These are phyloP conservation scores for Aspergillus amoenus DNA, from an alignment of 2,329 filamentous ascomycete species.

Conservation along the genomic window DNA sequence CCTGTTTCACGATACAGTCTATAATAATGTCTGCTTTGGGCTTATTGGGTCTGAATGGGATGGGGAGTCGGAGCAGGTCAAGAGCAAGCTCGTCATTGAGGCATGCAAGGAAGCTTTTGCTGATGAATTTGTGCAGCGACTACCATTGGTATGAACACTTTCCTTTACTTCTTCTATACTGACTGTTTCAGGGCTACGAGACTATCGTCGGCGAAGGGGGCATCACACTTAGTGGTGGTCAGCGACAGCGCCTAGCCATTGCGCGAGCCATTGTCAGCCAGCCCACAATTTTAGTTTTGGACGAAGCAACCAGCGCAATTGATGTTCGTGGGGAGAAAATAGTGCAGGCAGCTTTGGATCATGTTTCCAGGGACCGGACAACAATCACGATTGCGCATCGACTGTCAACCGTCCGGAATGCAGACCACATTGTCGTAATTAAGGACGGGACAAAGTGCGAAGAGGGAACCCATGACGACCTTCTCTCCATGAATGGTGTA, in stretches of 20 bases:
- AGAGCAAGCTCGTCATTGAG: constrained; percentile 65
- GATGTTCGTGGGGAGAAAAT: constrained; percentile 94
- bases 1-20: constrained; percentile 86
- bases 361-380: constrained; percentile 79
- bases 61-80: constrained; percentile 66
- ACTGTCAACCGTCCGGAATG: constrained; percentile 88
- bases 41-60: constrained; percentile 72
- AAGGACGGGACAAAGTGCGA: constrained; percentile 78
- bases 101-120: constrained; percentile 90
- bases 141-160: constrained; percentile 53
- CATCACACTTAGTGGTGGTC: constrained; percentile 86
- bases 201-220: constrained; percentile 93
- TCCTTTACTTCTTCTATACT: not conserved
- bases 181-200: constrained; percentile 69
- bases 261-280: constrained; percentile 86
- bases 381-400: constrained; percentile 96
- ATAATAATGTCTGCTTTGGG: constrained; percentile 84
- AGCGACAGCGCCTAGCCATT: constrained; percentile 96
- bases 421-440: constrained; percentile 96
- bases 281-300: constrained; percentile 85
- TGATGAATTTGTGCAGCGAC: constrained; percentile 78
- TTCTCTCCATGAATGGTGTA: constrained; percentile 68
- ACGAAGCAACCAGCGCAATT: constrained; percentile 90
- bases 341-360: constrained; percentile 90
- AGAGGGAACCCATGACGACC: constrained; percentile 80